Evolutionary conservation across 306 rosid species (phyloP).

Genomic region (Cicer judaicum): DNA sequence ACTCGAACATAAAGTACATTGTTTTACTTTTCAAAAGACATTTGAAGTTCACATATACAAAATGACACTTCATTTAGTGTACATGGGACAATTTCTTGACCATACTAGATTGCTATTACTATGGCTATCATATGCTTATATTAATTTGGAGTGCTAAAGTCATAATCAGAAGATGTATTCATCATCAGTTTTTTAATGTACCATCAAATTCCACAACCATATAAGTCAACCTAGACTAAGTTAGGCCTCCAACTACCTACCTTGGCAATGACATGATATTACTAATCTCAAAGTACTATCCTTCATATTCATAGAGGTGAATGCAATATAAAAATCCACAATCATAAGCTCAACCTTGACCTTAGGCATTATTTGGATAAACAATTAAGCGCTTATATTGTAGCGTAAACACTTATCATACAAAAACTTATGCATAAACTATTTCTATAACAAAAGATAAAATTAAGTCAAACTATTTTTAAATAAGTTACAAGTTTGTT

Average conservation of each 20-base stretch:
- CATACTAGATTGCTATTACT: too few species aligned
- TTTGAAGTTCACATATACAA: not conserved
- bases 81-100: too few species aligned
- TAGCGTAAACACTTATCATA: too few species aligned
- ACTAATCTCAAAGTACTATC: constrained; percentile 13
- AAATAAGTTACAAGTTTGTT: too few species aligned
- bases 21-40: not conserved
- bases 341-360: too few species aligned
- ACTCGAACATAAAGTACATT: not conserved
- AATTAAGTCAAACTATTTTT: too few species aligned
- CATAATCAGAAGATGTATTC: constrained; percentile 11
- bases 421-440: too few species aligned
- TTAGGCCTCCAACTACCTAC: constrained; percentile 27
- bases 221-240: constrained; percentile 12
- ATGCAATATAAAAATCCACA: too few species aligned
- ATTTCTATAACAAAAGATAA: too few species aligned
- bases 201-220: constrained; percentile 14
- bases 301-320: constrained; percentile 23
- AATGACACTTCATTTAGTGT: not conserved
- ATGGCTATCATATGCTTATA: not conserved
- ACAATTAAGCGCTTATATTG: too few species aligned
- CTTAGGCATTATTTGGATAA: too few species aligned
- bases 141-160: not conserved
- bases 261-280: constrained; percentile 5
- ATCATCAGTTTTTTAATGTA: not conserved